These are phyloP conservation scores for Chlamydomonas applanata DNA, from an alignment of 139 green algal species.

Conservation along the genomic window DNA sequence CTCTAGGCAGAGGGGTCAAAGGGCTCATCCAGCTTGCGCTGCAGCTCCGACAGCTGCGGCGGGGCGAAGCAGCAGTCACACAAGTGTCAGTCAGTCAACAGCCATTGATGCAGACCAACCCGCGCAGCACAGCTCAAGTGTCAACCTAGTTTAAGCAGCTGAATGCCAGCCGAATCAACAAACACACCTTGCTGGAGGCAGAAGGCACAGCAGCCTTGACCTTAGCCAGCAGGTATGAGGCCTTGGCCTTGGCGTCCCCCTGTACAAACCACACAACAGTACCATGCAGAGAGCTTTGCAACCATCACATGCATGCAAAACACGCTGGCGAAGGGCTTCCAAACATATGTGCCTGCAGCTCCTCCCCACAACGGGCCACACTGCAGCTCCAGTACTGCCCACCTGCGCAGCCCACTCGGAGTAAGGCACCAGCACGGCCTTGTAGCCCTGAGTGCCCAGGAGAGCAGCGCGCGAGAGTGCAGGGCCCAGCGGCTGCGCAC, in stretches of 20 bases:
- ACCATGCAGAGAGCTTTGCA: too few relatives aligned
- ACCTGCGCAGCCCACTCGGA: constrained; percentile 11
- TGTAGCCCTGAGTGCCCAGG: constrained; percentile 45
- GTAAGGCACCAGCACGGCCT: constrained; percentile 29
- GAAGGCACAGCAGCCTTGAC: constrained; percentile 35
- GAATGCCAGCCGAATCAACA: too few relatives aligned
- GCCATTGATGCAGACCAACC: too few relatives aligned
- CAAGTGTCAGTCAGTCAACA: too few relatives aligned
- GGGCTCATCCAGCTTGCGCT: constrained; percentile 20
- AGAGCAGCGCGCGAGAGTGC: constrained; percentile 21
- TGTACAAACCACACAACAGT: too few relatives aligned
- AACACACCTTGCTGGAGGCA: constrained; percentile 21
- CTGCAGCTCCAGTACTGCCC: neutral
- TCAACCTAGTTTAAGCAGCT: too few relatives aligned
- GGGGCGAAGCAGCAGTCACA: neutral
- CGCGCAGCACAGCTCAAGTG: too few relatives aligned
- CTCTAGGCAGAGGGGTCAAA: constrained; percentile 28
- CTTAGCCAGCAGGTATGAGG: constrained; percentile 39
- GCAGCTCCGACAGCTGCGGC: neutral
- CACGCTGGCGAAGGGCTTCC: too few relatives aligned
- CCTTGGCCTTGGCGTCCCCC: constrained; percentile 25
- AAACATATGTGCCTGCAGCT: too few relatives aligned
- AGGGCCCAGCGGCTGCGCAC: constrained; percentile 35
- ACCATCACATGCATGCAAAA: too few relatives aligned
- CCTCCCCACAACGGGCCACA: too few relatives aligned